Percentiles rank a stretch among this genome's conserved stretches.
These are phyloP conservation scores for Fusarium pininemorale DNA, from an alignment of 2,329 filamentous ascomycete genomes.

Conservation along the genomic window DNA sequence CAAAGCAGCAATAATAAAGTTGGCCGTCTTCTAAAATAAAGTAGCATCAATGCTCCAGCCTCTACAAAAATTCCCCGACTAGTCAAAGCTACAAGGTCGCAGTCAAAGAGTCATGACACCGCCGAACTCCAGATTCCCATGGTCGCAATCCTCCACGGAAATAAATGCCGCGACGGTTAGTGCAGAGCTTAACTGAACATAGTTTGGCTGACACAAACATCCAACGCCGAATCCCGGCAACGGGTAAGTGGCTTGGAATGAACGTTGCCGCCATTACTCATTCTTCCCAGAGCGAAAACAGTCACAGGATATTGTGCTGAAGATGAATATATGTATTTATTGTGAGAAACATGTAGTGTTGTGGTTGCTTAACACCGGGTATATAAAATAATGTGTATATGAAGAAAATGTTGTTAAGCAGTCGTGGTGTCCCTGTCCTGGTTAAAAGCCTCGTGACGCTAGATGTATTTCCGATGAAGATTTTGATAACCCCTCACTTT, in stretches of 20 bases:
- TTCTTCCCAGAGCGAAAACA: fast-evolving
- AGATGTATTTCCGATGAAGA: constrained; percentile 41
- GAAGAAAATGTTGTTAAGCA: not conserved
- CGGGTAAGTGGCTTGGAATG: not conserved
- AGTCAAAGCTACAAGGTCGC: not conserved
- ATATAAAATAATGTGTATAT: constrained; percentile 4
- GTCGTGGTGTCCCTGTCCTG: not conserved
- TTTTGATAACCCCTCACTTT: constrained; percentile 34
- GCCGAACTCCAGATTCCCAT: not conserved
- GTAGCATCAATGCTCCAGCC: too few species aligned
- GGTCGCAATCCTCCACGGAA: not conserved
- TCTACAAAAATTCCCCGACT: not conserved
- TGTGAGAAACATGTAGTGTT: not conserved
- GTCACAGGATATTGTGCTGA: fast-evolving
- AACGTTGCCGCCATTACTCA: not conserved
- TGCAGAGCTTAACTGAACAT: not conserved
- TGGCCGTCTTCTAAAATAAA: not conserved
- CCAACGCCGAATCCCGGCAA: not conserved
- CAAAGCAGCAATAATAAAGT: not conserved
- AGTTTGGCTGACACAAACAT: not conserved
- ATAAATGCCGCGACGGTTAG: not conserved
- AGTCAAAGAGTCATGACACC: not conserved
- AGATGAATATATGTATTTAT: fast-evolving
- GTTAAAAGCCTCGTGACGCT: constrained; percentile 34
- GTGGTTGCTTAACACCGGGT: constrained; percentile 6